These are phyloP conservation scores for Symbiodinium pilosum DNA, from an alignment of 73 alveolate genomes.

Conservation along the genomic window DNA sequence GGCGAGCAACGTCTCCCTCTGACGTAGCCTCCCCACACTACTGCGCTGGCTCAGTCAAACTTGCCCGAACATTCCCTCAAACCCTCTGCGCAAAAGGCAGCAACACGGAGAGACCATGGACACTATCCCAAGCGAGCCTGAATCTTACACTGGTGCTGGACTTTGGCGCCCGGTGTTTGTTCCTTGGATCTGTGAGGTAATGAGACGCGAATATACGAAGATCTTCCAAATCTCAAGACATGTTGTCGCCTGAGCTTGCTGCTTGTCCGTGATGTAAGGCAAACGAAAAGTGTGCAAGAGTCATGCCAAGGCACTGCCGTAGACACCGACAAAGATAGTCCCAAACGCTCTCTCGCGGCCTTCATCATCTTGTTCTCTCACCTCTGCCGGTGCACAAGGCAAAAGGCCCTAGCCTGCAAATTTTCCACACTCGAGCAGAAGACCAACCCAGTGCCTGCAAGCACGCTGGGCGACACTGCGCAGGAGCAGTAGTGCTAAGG, in stretches of 20 bases:
- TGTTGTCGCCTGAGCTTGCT: too few species aligned
- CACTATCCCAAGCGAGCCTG: neutral
- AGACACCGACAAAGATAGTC: conserved; percentile 27
- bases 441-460: too few species aligned
- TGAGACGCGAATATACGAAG: neutral
- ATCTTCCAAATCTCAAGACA: too few species aligned
- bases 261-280: neutral
- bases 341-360: conserved; percentile 52
- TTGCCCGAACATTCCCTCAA: too few species aligned
- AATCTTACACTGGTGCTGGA: conserved; percentile 49
- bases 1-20: conserved; percentile 42
- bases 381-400: neutral
- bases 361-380: neutral
- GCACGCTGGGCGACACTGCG: too few species aligned
- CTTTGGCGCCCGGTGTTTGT: conserved; percentile 21
- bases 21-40: conserved; percentile 44
- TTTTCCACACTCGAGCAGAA: too few species aligned
- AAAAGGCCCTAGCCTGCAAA: neutral
- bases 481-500: neutral
- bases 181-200: too few species aligned
- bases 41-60: too few species aligned
- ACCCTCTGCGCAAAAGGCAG: too few species aligned
- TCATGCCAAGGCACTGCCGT: neutral
- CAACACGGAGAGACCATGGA: too few species aligned
- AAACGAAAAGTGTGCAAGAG: neutral